Base-by-base conservation (phyloP, 352 stramenopile genomes). In the Saprolegnia diclina region DNA sequence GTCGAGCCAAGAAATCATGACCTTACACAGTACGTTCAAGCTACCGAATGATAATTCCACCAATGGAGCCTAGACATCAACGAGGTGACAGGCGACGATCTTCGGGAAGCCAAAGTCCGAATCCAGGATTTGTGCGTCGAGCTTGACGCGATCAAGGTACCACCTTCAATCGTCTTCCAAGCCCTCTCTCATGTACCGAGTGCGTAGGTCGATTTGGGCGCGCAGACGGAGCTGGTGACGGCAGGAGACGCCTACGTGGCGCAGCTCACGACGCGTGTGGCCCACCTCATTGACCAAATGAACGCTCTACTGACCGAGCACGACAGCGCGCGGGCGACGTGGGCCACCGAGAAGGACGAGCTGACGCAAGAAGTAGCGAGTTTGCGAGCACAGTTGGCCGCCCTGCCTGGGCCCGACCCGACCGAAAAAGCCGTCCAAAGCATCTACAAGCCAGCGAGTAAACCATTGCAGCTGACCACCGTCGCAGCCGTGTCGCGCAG, bases 191-290 rank as follows among this genome's bases (percentile, higher is more conserved):
- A 35, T 35, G 5, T 35, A 35, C 5, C 5, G 19, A 0, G 11
- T 5, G 11, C 18, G 21, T 65, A 65, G 57, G 32, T 22, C 7
- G 57, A 66, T 38, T 14, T 66, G n/a, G 21, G 53, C 11, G 44
- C 57, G 1, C 57, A 66, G 22, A 38, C 22, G 11, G 57, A 66
- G 35, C 38, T 66, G 18, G 57, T 66, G 35, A n/a, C 22, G 5
- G 40, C 57, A 16, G n/a, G 57, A n/a, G 57, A 66, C 29, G 40
- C 29, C 22, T 66, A 35, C 42, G 38, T 66, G 19, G 40, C 22
- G 19, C 37, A 53, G 19, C 42, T 66, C 5, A 66, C 22, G 4
- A 18, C 14, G 21, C 37, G 50, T 13, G n/a, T 66, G 13, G 40
- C 26, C 7, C 21, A 21, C 5, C 35, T 38, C 32, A 21, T 16